Conservation (phyloP, 2,329 filamentous ascomycete genomes). For the Ustulina deusta region DNA sequence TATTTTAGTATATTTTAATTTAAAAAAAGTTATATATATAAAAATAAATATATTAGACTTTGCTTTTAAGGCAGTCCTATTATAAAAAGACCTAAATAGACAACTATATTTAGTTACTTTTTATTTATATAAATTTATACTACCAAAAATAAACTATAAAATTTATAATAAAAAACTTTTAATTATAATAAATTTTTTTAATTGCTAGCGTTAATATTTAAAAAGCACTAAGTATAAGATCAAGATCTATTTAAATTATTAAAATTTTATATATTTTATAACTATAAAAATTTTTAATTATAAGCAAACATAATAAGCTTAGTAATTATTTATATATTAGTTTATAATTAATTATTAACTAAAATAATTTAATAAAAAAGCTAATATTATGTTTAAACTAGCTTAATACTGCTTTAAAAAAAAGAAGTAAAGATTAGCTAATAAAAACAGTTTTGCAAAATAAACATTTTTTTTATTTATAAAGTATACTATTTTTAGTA, state of each 20-base stretch:
- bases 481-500: background rate
- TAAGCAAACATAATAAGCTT: background rate
- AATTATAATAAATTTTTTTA: background rate
- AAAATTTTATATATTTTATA: background rate
- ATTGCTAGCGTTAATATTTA: background rate
- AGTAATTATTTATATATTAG: background rate
- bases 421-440: background rate
- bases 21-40: too few relatives aligned
- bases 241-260: background rate
- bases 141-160: background rate
- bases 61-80: background rate
- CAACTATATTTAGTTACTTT: background rate
- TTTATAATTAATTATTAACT: conserved; percentile 5
- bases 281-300: background rate
- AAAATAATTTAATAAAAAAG: background rate
- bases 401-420: conserved; percentile 13
- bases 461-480: background rate
- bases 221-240: background rate
- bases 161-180: conserved; percentile 5
- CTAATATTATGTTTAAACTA: background rate
- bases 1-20: too few relatives aligned
- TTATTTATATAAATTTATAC: background rate
- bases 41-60: background rate
- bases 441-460: conserved; percentile 4
- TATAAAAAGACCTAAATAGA: background rate